These are phyloP conservation scores for Aspergillus bridgeri DNA, from an alignment of 495 filamentous ascomycete species.

Conservation along the genomic window DNA sequence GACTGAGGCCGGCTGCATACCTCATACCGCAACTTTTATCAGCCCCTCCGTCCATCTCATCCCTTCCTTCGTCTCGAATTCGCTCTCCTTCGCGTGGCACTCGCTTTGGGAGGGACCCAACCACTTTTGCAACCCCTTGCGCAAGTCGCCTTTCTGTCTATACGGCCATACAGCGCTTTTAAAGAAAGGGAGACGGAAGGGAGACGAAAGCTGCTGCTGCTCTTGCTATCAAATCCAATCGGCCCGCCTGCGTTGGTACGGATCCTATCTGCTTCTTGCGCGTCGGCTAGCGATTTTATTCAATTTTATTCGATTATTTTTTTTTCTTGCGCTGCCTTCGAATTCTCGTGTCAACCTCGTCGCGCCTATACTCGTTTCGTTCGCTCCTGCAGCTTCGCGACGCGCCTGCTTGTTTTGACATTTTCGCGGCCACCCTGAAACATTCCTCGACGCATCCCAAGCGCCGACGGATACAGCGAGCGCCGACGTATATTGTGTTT, in stretches of 20 bases:
- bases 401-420: constrained; percentile 28
- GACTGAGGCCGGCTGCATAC: constrained; percentile 26
- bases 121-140: constrained; percentile 20
- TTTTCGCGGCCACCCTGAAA: constrained; percentile 21
- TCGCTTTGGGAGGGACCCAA: constrained; percentile 11
- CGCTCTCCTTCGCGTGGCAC: constrained; percentile 21
- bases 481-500: constrained; percentile 13
- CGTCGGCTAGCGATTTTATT: not conserved
- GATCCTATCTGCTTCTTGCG: not conserved
- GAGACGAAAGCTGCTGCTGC: constrained; percentile 19
- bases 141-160: constrained; percentile 13
- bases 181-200: constrained; percentile 29
- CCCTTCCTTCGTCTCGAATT: constrained; percentile 23
- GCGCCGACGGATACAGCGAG: constrained; percentile 11
- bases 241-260: constrained; percentile 11
- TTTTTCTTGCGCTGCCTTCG: constrained; percentile 19
- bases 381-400: constrained; percentile 28
- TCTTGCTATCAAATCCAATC: constrained; percentile 20
- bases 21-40: constrained; percentile 30
- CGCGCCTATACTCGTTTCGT: constrained; percentile 17
- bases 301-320: not conserved
- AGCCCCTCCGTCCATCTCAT: constrained; percentile 14
- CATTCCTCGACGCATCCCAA: constrained; percentile 20
- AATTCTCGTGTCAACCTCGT: constrained; percentile 20
- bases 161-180: constrained; percentile 19